Conservation (phyloP, 2,329 filamentous ascomycete species). For the Ophiostoma montium region DNA sequence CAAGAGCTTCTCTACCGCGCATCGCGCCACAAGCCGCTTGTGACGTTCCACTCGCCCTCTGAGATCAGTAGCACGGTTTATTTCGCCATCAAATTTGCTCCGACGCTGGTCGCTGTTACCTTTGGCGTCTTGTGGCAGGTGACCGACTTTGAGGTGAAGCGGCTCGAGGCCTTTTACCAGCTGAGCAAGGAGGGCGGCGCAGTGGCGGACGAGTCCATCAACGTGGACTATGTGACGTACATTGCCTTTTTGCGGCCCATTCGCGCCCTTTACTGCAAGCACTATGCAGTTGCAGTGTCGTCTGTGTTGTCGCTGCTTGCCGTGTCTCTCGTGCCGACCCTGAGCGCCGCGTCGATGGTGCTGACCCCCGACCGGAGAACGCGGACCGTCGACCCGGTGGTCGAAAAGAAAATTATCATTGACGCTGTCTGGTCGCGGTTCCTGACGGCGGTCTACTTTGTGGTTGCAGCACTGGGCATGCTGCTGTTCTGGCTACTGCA, state of each 20-base stretch:
- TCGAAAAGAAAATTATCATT: constrained; percentile 40
- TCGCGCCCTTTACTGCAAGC: constrained; percentile 43
- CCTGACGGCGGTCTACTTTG: constrained; percentile 38
- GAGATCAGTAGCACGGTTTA: constrained; percentile 39
- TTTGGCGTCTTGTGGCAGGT: constrained; percentile 54
- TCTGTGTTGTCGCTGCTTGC: constrained; percentile 51
- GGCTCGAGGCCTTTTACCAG: constrained; percentile 54
- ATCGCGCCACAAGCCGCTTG: constrained; percentile 30
- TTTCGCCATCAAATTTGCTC: constrained; percentile 49
- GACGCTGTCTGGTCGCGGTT: constrained; percentile 46
- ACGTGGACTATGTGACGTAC: constrained; percentile 59
- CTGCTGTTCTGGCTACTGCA: constrained; percentile 47
- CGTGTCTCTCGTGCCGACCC: constrained; percentile 53
- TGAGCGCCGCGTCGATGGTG: constrained; percentile 48
- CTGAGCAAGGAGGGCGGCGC: constrained; percentile 46
- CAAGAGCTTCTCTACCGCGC: constrained; percentile 42
- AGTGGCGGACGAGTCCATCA: constrained; percentile 50
- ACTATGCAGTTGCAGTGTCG: constrained; percentile 55
- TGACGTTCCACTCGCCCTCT: constrained; percentile 34
- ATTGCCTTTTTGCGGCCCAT: constrained; percentile 52
- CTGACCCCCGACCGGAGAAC: constrained; percentile 37
- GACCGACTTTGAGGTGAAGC: constrained; percentile 50
- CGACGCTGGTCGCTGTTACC: constrained; percentile 44
- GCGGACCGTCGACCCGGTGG: constrained; percentile 27
- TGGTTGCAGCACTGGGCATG: constrained; percentile 44